phyloP scores from a whole-genome alignment of 2,329 filamentous ascomycete species.

The Alternaria gansuensis region DNA sequence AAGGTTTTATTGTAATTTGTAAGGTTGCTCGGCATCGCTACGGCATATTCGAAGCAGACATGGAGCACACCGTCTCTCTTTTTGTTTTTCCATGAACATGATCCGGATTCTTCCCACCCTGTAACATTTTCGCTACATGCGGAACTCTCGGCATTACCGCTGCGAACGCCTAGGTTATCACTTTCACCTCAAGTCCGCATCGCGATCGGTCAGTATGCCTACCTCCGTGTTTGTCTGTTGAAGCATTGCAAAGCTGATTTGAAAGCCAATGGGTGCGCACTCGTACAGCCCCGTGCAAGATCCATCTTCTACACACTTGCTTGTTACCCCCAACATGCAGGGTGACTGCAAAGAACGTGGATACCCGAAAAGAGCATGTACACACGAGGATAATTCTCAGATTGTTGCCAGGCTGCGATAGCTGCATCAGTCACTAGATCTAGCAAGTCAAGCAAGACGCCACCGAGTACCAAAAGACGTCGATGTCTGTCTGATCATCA shows the following conservation, averaged over 20 bases:
- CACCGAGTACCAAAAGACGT: constrained; percentile 13
- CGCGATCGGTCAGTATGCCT: not conserved
- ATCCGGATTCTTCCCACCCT: not conserved
- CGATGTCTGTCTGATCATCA: constrained; percentile 25
- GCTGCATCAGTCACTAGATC: not conserved
- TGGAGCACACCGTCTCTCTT: not conserved
- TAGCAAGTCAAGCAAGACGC: constrained; percentile 1
- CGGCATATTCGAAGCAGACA: constrained; percentile 1
- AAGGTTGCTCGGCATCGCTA: constrained; percentile 10
- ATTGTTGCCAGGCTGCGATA: not conserved
- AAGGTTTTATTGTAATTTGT: not conserved
- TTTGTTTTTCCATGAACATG: not conserved
- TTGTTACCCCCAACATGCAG: constrained; percentile 11
- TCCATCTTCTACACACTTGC: constrained; percentile 5
- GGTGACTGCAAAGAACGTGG: constrained; percentile 11
- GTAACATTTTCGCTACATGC: not conserved
- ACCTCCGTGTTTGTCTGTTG: not conserved
- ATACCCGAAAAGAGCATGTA: not conserved
- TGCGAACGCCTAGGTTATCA: not conserved
- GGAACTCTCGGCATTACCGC: not conserved
- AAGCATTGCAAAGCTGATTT: constrained; percentile 6
- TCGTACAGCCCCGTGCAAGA: constrained; percentile 7
- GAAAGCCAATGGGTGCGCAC: constrained; percentile 2
- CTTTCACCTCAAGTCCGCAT: constrained; percentile 1
- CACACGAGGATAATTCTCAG: not conserved